Conservation (phyloP, 495 filamentous ascomycete species). For the Trichocladium antarcticum region DNA sequence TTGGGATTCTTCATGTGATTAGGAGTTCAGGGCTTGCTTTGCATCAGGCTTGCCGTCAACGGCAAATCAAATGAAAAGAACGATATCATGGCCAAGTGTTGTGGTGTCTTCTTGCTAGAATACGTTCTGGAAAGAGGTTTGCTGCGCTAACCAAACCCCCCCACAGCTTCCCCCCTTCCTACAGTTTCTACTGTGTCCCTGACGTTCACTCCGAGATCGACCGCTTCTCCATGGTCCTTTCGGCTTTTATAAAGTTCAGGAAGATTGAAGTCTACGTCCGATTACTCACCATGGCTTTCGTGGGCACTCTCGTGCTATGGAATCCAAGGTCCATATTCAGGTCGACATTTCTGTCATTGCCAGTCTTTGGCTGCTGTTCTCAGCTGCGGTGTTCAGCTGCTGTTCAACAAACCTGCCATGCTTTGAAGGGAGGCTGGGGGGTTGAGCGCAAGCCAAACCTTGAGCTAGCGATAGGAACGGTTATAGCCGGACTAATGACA, state of each 20-base stretch:
- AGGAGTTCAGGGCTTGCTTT: slow-evolving; percentile 44
- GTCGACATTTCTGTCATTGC: slow-evolving; percentile 28
- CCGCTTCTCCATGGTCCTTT: slow-evolving; percentile 35
- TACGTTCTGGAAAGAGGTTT: background rate
- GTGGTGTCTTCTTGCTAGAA: slow-evolving; percentile 1
- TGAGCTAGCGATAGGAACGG: background rate
- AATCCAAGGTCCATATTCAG: slow-evolving; percentile 39
- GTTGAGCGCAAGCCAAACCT: background rate
- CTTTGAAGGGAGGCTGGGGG: background rate
- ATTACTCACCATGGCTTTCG: slow-evolving; percentile 42
- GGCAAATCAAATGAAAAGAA: slow-evolving; percentile 37
- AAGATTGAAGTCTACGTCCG: slow-evolving; percentile 33
- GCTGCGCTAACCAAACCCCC: slow-evolving; percentile 4
- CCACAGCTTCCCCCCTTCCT: background rate
- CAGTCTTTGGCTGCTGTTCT: no score
- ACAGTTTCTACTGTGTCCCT: slow-evolving; percentile 4
- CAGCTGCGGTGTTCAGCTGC: no score
- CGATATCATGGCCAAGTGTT: slow-evolving; percentile 27
- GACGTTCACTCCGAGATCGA: slow-evolving; percentile 16
- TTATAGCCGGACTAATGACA: background rate
- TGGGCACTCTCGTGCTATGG: slow-evolving; percentile 27
- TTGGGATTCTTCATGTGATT: slow-evolving; percentile 35
- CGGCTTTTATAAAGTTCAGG: slow-evolving; percentile 37
- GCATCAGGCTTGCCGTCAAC: slow-evolving; percentile 35
- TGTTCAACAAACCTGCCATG: slow-evolving; percentile 3